Conservation (phyloP, 495 filamentous ascomycete genomes). For the Cercophora sp. region DNA sequence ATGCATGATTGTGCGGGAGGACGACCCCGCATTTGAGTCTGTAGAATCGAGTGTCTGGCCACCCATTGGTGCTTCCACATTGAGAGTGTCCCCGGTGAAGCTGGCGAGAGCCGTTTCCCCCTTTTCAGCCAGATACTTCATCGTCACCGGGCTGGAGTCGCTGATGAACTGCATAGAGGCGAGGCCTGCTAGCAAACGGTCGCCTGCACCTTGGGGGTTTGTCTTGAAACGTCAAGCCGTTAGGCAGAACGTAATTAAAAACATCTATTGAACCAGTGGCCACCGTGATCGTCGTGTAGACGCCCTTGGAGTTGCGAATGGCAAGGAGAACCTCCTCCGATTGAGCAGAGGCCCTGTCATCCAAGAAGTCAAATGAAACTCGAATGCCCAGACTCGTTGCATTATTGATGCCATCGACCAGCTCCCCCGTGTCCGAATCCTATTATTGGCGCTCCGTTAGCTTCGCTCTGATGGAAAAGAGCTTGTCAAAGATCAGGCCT, state of each 20-base stretch:
- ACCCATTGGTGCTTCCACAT: conserved; percentile 11
- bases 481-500: too few relatives aligned
- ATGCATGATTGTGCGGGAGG: conserved; percentile 7
- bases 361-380: conserved; percentile 32
- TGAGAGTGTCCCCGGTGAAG: conserved; percentile 19
- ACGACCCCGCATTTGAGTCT: background rate
- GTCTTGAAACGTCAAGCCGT: conserved; percentile 28
- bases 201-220: conserved; percentile 22
- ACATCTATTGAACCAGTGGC: conserved; percentile 25
- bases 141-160: conserved; percentile 17
- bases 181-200: conserved; percentile 27
- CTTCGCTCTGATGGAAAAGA: background rate
- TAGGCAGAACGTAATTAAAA: conserved; percentile 26
- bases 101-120: conserved; percentile 22
- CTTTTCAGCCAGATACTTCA: conserved; percentile 23
- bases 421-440: conserved; percentile 8
- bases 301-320: conserved; percentile 27
- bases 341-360: conserved; percentile 6
- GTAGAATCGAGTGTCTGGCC: conserved; percentile 14
- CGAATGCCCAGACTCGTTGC: conserved; percentile 25
- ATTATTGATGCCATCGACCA: conserved; percentile 28
- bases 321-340: conserved; percentile 19
- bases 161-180: conserved; percentile 22
- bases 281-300: conserved; percentile 26
- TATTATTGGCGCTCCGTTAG: background rate